These are phyloP conservation scores for Umbilicus rupestris DNA, from an alignment of 164 flowering plant species.

Conservation along the genomic window DNA sequence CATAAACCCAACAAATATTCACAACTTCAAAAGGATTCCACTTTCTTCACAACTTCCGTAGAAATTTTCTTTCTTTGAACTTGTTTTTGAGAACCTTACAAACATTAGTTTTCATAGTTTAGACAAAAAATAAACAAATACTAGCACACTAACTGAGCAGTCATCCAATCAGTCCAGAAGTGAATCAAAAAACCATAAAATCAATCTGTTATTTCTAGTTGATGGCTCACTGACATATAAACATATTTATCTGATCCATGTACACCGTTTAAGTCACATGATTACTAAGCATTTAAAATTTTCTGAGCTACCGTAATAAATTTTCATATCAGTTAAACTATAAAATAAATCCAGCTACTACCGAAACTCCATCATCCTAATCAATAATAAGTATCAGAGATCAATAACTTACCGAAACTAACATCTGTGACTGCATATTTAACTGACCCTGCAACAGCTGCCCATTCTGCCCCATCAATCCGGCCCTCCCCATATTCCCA, in stretches of 20 bases:
- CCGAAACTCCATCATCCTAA: background rate
- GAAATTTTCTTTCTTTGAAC: too few species aligned
- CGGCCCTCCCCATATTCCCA: conserved; percentile 45
- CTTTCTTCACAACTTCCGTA: too few species aligned
- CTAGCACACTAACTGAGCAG: background rate
- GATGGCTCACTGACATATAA: too few species aligned
- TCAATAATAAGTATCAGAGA: background rate
- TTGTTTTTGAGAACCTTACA: too few species aligned
- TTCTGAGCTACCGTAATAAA: background rate
- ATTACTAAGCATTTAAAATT: background rate
- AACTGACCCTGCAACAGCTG: conserved; percentile 62
- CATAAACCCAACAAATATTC: background rate
- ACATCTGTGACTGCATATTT: conserved; percentile 59
- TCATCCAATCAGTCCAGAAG: background rate
- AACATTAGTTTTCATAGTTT: too few species aligned
- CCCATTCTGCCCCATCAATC: conserved; percentile 46
- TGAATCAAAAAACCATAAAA: background rate
- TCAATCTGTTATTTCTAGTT: background rate
- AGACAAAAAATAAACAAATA: too few species aligned
- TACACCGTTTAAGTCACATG: background rate
- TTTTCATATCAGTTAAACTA: background rate
- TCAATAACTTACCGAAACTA: conserved; percentile 39
- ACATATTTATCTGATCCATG: background rate
- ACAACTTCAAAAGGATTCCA: background rate
- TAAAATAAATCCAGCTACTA: background rate